Evolutionary conservation across 345 rosid genomes (phyloP), one percentile per base, ranked within the genome.

Genomic region (Draba incana): DNA sequence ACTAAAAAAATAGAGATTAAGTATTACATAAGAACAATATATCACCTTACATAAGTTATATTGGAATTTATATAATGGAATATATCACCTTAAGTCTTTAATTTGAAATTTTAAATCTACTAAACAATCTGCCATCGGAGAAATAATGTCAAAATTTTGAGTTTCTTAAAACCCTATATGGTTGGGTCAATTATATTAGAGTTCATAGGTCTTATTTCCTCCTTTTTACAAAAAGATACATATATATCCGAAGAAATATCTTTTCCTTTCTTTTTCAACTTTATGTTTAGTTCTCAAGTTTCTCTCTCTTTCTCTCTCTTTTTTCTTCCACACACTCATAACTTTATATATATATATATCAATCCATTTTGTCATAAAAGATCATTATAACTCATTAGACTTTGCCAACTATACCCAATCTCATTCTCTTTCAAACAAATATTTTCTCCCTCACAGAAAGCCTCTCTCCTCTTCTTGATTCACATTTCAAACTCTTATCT

Each of bases 311-410:
- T 37, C 9, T 68, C 31, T 57, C 37, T 47, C 33, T 71, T 55
- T 20, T 56, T 20, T 59, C 49, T 58, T 51, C 33, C 23, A 25
- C 54, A 44, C 14, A 9, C 52, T 54, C 62, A 44, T 54, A 37
- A 52, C 64, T 74, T 74, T 74, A 60, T 31, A 15, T 43, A 50
- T 12, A 61, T 44, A 63, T 53, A 52, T 54, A 53, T 38, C 3
- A 55, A 62, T 43, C 68, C 53, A 43, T 62, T 55, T 75, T 12
- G 66, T 56, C 75, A 14, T 20, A 25, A 48, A 48, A 48, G 7
- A 63, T 69, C 30, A 56, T 69, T 68, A 62, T 8, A 35, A 35
- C 64, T 62, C 72, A 35, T 15, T 27, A 67, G 44, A 66, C 59
- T 66, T 52, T 23, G 8, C 47, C 65, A 1, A 20, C 20, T 20